Evolutionary conservation across 495 filamentous ascomycete genomes (phyloP).

Genomic region (Hypoxylon perforatum): DNA sequence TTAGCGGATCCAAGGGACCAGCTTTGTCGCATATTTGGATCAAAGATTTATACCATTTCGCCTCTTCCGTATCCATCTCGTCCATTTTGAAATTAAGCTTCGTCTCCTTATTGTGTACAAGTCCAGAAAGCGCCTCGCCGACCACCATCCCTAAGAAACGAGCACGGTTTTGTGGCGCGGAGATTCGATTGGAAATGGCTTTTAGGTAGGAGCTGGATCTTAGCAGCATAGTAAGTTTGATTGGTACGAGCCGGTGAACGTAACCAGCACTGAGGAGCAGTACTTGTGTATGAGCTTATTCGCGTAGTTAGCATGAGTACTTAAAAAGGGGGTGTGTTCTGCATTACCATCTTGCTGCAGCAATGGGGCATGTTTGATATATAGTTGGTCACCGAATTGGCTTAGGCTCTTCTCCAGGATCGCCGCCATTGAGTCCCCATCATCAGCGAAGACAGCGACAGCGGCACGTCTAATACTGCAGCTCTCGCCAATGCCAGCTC

Average conservation of each 20-base stretch:
- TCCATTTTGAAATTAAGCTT: conserved; percentile 86
- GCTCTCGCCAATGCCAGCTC: conserved; percentile 72
- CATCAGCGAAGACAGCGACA: conserved; percentile 67
- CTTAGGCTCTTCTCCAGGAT: conserved; percentile 74
- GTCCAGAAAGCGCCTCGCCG: conserved; percentile 79
- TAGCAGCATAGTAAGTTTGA: conserved; percentile 70
- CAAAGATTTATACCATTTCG: conserved; percentile 79
- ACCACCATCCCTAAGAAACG: conserved; percentile 92
- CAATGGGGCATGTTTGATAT: conserved; percentile 83
- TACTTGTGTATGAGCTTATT: conserved; percentile 76
- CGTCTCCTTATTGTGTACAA: conserved; percentile 80
- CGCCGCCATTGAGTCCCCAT: conserved; percentile 62
- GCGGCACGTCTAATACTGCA: conserved; percentile 72
- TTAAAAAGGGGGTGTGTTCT: background rate
- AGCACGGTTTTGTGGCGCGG: conserved; percentile 75
- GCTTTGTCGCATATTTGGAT: conserved; percentile 70
- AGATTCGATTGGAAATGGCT: conserved; percentile 87
- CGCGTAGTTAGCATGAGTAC: conserved; percentile 43
- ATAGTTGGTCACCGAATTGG: conserved; percentile 86
- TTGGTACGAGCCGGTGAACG: conserved; percentile 69
- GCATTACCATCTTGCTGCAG: conserved; percentile 84
- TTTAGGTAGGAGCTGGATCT: conserved; percentile 78
- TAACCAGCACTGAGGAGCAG: conserved; percentile 83
- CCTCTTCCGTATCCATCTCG: conserved; percentile 77
- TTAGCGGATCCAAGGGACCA: conserved; percentile 63